Conservation (phyloP, 768 basidiomycete genomes). For the Suillus sp. region DNA sequence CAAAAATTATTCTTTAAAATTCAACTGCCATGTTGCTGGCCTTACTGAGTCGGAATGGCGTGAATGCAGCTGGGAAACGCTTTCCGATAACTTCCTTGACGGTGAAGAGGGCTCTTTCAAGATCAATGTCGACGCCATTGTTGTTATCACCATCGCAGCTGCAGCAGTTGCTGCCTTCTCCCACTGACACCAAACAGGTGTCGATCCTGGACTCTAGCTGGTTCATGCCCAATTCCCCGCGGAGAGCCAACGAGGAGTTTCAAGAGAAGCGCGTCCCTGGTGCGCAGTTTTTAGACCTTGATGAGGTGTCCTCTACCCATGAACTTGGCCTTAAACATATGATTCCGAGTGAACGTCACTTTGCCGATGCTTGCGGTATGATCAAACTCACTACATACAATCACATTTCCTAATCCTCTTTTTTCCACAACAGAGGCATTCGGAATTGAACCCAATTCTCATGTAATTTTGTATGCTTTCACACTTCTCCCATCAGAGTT, state of each 20-base stretch:
- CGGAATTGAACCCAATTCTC: slow-evolving; percentile 71
- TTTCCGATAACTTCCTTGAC: slow-evolving; percentile 6
- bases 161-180: slow-evolving; percentile 35
- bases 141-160: slow-evolving; percentile 55
- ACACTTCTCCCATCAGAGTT: slow-evolving; percentile 8
- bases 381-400: slow-evolving; percentile 15
- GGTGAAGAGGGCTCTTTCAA: slow-evolving; percentile 39
- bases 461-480: slow-evolving; percentile 74
- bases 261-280: slow-evolving; percentile 64
- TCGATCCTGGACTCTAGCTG: slow-evolving; percentile 77
- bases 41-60: slow-evolving; percentile 12
- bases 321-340: slow-evolving; percentile 89
- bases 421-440: slow-evolving; percentile 52
- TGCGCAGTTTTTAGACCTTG: slow-evolving; percentile 78
- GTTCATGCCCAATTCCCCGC: slow-evolving; percentile 90
- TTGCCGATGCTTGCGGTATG: slow-evolving; percentile 82
- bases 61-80: slow-evolving; percentile 9
- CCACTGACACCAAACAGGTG: slow-evolving; percentile 19
- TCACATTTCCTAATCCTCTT: slow-evolving; percentile 13
- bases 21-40: slow-evolving; percentile 12
- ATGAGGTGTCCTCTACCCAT: slow-evolving; percentile 73
- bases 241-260: slow-evolving; percentile 74
- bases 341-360: slow-evolving; percentile 76
- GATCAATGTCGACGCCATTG: slow-evolving; percentile 43
- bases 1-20: slow-evolving; percentile 19